These are phyloP conservation scores for Tillandsia leiboldiana DNA, from an alignment of 176 grass and related monocot species.

Conservation along the genomic window DNA sequence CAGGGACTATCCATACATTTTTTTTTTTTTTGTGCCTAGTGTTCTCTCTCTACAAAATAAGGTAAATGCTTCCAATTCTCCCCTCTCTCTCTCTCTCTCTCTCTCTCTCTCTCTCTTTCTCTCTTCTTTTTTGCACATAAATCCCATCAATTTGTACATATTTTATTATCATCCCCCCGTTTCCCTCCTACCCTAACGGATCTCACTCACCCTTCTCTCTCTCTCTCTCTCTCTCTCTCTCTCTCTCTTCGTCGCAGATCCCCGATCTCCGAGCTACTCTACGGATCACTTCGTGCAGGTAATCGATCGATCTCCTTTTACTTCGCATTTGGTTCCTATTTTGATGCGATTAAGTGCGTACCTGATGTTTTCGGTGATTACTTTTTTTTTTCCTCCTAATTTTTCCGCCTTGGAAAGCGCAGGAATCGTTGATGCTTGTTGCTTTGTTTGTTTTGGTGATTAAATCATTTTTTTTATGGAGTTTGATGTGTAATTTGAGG, in stretches of 20 bases:
- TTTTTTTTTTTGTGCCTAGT: neutral
- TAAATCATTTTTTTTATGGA: neutral
- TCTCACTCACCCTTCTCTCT: neutral
- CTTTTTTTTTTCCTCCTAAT: neutral
- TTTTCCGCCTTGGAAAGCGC: neutral
- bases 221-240: neutral
- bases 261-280: neutral
- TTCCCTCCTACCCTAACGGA: conserved; percentile 1
- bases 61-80: conserved; percentile 14
- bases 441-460: neutral
- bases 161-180: neutral
- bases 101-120: neutral
- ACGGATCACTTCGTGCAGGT: neutral
- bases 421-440: neutral
- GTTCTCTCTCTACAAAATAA: conserved; percentile 5
- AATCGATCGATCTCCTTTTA: neutral
- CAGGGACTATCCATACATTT: too few relatives aligned
- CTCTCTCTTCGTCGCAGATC: conserved; percentile 1
- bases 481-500: neutral
- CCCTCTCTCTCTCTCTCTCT: too few relatives aligned
- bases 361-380: neutral
- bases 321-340: neutral
- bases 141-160: neutral
- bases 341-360: neutral
- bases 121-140: neutral